Conservation (phyloP, 169 alveolate genomes). For the Eimeria mitis region DNA sequence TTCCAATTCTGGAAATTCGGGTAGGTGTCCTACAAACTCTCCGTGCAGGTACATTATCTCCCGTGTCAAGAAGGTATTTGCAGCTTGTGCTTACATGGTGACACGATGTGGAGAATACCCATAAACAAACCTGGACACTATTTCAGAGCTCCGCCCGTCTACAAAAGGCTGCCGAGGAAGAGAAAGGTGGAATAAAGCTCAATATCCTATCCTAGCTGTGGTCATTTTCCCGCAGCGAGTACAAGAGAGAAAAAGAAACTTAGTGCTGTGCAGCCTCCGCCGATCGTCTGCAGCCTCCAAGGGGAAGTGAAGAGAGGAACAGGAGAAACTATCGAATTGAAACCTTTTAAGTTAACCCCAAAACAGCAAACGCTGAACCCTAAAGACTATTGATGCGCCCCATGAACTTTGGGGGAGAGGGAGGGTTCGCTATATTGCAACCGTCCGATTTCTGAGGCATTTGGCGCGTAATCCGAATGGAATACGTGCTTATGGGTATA, state of each 20-base stretch:
- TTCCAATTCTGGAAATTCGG: background rate
- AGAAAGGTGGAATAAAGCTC: background rate
- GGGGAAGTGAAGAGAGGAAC: background rate
- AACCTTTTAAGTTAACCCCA: constrained; percentile 32
- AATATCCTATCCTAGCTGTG: background rate
- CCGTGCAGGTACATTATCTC: background rate
- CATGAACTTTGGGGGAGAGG: background rate
- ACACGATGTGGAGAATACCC: background rate
- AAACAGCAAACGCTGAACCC: constrained; percentile 3
- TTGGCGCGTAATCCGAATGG: background rate
- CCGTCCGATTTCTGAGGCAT: background rate
- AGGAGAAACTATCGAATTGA: background rate
- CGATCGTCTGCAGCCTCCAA: constrained; percentile 28
- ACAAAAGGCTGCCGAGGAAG: background rate
- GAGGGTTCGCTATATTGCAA: background rate
- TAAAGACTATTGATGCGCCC: background rate
- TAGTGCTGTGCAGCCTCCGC: constrained; percentile 27
- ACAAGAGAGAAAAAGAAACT: background rate
- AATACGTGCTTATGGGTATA: background rate
- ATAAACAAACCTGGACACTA: background rate
- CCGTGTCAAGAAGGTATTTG: background rate
- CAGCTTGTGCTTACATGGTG: background rate
- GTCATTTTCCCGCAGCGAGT: background rate
- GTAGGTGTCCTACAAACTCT: background rate
- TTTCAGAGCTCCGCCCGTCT: background rate